A percentile compares a stretch with the other conserved stretches of the same genome.
phyloP scores from a whole-genome alignment of 768 basidiomycete genomes.

The Russula foetens region DNA sequence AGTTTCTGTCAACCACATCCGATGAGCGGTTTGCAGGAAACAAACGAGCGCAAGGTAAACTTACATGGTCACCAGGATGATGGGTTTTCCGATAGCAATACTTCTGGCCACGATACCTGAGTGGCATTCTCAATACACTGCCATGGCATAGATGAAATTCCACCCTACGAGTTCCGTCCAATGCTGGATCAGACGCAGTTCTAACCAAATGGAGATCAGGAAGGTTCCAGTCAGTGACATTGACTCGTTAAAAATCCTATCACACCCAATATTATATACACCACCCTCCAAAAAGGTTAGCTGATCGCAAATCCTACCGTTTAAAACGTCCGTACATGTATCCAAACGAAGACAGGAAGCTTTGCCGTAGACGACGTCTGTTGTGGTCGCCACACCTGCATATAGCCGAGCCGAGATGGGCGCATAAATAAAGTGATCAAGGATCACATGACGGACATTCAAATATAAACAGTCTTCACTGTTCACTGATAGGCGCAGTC shows the following conservation, averaged over 20 bases:
- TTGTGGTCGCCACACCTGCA: constrained; percentile 28
- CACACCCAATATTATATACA: constrained; percentile 37
- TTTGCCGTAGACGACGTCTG: constrained; percentile 20
- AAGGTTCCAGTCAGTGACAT: constrained; percentile 28
- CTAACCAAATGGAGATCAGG: constrained; percentile 24
- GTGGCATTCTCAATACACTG: not conserved
- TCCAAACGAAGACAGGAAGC: constrained; percentile 30
- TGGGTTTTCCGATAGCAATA: constrained; percentile 38
- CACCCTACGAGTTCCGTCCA: constrained; percentile 40
- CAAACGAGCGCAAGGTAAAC: not conserved
- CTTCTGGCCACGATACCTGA: constrained; percentile 44
- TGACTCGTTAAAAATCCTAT: constrained; percentile 28
- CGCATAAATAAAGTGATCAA: not conserved
- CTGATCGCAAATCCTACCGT: not conserved
- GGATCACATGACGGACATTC: constrained; percentile 32
- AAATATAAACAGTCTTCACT: constrained; percentile 49
- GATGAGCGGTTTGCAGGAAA: not conserved
- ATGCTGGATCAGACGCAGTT: constrained; percentile 34
- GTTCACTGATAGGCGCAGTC: constrained; percentile 38
- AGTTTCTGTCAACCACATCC: constrained; percentile 36
- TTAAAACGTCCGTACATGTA: constrained; percentile 24
- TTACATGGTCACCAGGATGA: constrained; percentile 50
- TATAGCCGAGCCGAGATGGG: not conserved
- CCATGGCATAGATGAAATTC: not conserved
- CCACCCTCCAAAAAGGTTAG: constrained; percentile 34